A percentile compares a stretch with the other conserved stretches of the same genome.
phyloP scores from a whole-genome alignment of 345 rosid species.

The Arabidopsis arenosa region DNA sequence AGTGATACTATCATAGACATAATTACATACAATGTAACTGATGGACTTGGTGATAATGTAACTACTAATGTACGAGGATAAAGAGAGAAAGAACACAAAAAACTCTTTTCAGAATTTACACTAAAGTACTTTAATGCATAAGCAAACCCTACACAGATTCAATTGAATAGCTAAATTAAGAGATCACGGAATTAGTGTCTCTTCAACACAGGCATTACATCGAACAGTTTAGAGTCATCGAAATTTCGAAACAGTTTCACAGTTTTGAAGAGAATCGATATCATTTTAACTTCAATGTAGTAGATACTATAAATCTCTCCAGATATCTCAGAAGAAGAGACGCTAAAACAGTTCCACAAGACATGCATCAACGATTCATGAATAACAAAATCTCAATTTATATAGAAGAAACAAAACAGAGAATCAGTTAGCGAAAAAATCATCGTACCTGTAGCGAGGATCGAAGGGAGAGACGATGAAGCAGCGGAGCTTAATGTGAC shows the following conservation, averaged over 20 bases:
- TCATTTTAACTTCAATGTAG: background rate
- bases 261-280: background rate
- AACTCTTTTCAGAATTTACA: background rate
- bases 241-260: background rate
- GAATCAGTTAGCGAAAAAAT: background rate
- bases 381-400: background rate
- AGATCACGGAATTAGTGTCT: conserved; percentile 4
- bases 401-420: background rate
- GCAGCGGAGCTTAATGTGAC: conserved; percentile 50
- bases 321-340: background rate
- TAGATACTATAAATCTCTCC: background rate
- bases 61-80: background rate
- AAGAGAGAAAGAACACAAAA: background rate
- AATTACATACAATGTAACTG: background rate
- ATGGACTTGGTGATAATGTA: background rate
- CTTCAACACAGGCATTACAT: conserved; percentile 23
- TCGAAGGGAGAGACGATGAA: conserved; percentile 75
- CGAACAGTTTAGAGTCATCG: conserved; percentile 35
- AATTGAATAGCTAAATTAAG: background rate
- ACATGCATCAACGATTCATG: conserved; percentile 7
- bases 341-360: background rate
- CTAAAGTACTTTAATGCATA: background rate
- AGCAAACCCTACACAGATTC: background rate
- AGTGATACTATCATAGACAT: background rate
- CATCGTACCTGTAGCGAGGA: conserved; percentile 62